These are phyloP conservation scores for Platanus orientalis DNA, from an alignment of 164 flowering plant genomes.

Conservation along the genomic window DNA sequence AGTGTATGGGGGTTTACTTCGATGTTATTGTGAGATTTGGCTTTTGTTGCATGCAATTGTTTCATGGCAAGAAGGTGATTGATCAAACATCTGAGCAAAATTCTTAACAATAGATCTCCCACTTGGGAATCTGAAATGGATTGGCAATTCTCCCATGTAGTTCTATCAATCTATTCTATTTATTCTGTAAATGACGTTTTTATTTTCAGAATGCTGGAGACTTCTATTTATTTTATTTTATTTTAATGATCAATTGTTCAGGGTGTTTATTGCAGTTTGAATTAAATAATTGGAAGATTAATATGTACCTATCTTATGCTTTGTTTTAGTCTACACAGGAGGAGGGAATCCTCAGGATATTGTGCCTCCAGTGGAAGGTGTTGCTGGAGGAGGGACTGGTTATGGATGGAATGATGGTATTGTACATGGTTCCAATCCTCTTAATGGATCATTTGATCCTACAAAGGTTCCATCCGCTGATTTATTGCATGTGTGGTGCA, in stretches of 20 bases:
- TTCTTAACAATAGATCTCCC: background rate
- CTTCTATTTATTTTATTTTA: background rate
- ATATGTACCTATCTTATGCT: background rate
- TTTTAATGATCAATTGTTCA: background rate
- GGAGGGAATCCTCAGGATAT: constrained; percentile 17
- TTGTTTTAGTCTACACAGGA: constrained; percentile 11
- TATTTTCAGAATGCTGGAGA: background rate
- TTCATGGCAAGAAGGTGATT: background rate
- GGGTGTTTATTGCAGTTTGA: constrained; percentile 3
- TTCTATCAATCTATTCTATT: background rate
- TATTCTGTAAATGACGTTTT: background rate
- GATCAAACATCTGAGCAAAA: background rate
- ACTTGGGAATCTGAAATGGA: background rate
- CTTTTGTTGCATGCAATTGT: background rate
- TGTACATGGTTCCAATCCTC: constrained; percentile 24
- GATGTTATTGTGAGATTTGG: background rate
- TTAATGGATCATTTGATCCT: constrained; percentile 63
- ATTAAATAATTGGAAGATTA: background rate
- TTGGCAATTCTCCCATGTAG: background rate
- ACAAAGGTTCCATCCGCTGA: constrained; percentile 68
- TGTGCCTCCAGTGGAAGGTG: constrained; percentile 92
- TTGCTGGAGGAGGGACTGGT: constrained; percentile 95
- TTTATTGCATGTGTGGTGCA: constrained; percentile 81
- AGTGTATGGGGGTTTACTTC: background rate
- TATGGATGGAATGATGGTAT: constrained; percentile 90